Conservation (phyloP, 352 stramenopile species). For the Aphanomyces cochlioides region DNA sequence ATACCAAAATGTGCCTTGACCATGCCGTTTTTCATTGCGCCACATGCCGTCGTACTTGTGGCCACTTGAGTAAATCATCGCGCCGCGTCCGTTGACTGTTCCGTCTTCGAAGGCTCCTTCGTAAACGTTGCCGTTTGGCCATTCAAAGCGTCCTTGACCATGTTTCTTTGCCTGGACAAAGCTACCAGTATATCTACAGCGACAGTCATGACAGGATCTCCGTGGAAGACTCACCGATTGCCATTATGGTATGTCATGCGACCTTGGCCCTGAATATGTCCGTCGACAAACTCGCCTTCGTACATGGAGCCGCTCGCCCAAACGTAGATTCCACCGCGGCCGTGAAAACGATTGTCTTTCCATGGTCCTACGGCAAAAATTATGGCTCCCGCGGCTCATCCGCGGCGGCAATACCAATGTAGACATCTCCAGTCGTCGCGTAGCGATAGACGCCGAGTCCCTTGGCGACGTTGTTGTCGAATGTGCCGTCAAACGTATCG, state of each 20-base stretch:
- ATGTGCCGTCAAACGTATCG: constrained; percentile 70
- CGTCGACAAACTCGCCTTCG: constrained; percentile 49
- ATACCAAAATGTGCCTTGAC: constrained; percentile 71
- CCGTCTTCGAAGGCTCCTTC: constrained; percentile 63
- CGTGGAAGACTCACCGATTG: constrained; percentile 41
- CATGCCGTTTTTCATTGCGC: constrained; percentile 68
- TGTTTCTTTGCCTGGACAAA: constrained; percentile 69
- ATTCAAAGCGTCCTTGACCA: constrained; percentile 52
- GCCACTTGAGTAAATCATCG: constrained; percentile 57
- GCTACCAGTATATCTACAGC: constrained; percentile 50
- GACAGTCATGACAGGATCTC: no score
- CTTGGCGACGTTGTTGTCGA: constrained; percentile 46
- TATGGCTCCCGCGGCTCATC: neutral
- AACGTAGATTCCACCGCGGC: constrained; percentile 53
- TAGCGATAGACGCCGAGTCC: constrained; percentile 39
- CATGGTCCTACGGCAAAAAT: neutral
- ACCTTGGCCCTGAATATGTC: constrained; percentile 72
- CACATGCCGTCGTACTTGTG: constrained; percentile 65
- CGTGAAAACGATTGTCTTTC: constrained; percentile 52
- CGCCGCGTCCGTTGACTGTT: constrained; percentile 55
- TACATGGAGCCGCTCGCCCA: constrained; percentile 60
- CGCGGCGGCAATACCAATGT: constrained; percentile 12
- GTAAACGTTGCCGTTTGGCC: constrained; percentile 79
- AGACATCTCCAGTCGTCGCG: constrained; percentile 26
- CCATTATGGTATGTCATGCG: constrained; percentile 82